Base-by-base conservation (phyloP, 768 basidiomycete genomes). In the Xanthoconium stramineum region DNA sequence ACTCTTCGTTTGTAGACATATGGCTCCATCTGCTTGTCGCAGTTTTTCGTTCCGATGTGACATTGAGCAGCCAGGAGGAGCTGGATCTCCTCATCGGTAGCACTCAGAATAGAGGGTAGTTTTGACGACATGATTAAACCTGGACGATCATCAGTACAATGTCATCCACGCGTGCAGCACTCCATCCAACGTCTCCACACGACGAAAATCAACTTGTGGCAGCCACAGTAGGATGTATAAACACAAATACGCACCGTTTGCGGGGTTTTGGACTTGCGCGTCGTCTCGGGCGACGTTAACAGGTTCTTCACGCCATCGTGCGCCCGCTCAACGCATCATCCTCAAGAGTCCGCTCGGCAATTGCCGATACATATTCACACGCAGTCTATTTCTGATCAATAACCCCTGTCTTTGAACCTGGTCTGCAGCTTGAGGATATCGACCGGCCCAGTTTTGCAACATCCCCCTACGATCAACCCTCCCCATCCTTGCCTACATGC, bases 31-130 rank as follows among this genome's bases (percentile, higher is more conserved):
- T 94, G 90, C 85, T 94, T 97, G 74, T 98, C 96, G 80, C 94
- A 96, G 78, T 98, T 97, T 89, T 98, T 98, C 63, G 89, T 93
- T 72, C 95, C 96, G 61, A 98, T 89, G 73, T 98, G 96, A 75
- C 86, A 89, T 80, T 98, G 92, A 20, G 97, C 97, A 69, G 94
- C 87, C 59, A 98, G 82, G 69, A 98, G 83, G 65, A 93, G 85
- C 76, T 91, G 91, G 66, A 98, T 95, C 76, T 98, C 96, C 80
- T 98, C 95, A 76, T 98, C 95, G 53, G 94, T 95, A 44, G 94
- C 91, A 71, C 86, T 86, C 69, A 99, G 85, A 65, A 90, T 83
- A 68, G 94, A 88, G 67, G 96, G 96, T 65, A 98, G 83, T 84
- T 97, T 97, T 73, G 92, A 92, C 68, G 90, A 79, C 82, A 82